Evolutionary conservation across 1,139 yeast genomes (phyloP), one percentile per base, ranked within the genome.

Genomic region (Suhomyces bolitotheri): DNA sequence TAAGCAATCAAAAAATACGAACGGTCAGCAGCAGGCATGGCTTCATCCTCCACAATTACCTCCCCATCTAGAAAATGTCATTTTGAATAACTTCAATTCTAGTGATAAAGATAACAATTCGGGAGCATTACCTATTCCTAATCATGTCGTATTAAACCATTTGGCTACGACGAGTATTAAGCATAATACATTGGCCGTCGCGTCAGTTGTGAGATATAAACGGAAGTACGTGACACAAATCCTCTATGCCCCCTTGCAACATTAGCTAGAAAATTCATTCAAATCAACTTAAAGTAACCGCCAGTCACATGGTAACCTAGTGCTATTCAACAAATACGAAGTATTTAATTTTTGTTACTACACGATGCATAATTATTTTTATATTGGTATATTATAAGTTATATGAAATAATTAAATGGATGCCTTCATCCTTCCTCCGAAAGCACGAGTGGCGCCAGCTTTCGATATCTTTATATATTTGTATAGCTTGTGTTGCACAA

Each of bases 11-110:
- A 78, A 78, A 49, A 70, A 70, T 34, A 80, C 78, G 34, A 78
- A 75, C 50, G 84, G 81, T 39, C 74, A 67, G 44, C 79, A 71
- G 46, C 76, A 82, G 60, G 82, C 87, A 12, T 84, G 92, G 92
- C 67, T 71, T 37, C 73, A 69, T 40, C 76, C 76, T 8, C 76
- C 76, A n/a, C 76, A 70, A 47, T 56, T 71, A 40, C 76, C 76
- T 8, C 76, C 76, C 4, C 76, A 71, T 49, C 62, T 71, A 46
- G 76, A 71, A 39, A 66, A 62, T 50, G 76, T 71, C 27, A 68
- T 70, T 29, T 62, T 71, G 46, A 71, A 71, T 44, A 71, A 66
- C 48, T 70, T 65, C 52, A 70, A 67, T 47, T 82, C 69, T 14
- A 57, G 57, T 55, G 73, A 67, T 45, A 57, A 53, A 38, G 74